These are phyloP conservation scores for Fagus sylvatica DNA, from an alignment of 306 rosid genomes.

Conservation along the genomic window DNA sequence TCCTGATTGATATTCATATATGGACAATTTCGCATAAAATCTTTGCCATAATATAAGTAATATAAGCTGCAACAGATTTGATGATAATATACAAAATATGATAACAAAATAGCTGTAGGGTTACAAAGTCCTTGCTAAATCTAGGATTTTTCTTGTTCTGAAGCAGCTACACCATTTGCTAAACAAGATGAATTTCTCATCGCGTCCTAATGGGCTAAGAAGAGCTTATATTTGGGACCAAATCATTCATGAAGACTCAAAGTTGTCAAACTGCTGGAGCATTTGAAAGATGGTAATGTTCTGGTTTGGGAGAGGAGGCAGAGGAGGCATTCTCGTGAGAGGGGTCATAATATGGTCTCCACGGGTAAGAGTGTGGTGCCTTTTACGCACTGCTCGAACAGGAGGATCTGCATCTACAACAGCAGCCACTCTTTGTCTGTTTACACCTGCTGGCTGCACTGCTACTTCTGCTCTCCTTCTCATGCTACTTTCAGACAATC, in stretches of 20 bases:
- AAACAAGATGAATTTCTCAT: constrained; percentile 26
- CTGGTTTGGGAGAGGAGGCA: constrained; percentile 54
- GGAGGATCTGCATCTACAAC: constrained; percentile 38
- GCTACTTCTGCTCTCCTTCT: constrained; percentile 64
- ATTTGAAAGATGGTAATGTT: constrained; percentile 72
- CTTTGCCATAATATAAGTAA: constrained; percentile 21
- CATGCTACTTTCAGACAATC: constrained; percentile 47
- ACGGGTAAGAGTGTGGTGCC: constrained; percentile 79
- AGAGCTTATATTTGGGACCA: constrained; percentile 21
- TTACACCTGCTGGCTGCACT: constrained; percentile 6
- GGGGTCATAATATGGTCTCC: constrained; percentile 64
- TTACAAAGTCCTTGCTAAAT: constrained; percentile 21
- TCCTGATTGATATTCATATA: not conserved
- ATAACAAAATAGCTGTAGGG: constrained; percentile 1
- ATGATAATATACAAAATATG: constrained; percentile 10
- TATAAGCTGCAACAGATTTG: constrained; percentile 9
- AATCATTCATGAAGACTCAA: constrained; percentile 43
- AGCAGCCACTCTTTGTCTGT: constrained; percentile 29
- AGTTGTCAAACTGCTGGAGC: constrained; percentile 80
- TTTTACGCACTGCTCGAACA: constrained; percentile 68
- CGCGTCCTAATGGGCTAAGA: not conserved
- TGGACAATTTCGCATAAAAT: not conserved
- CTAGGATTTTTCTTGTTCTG: constrained; percentile 25
- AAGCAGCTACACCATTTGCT: constrained; percentile 19
- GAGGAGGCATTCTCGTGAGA: constrained; percentile 55